Percentiles rank a stretch among this genome's conserved stretches.
Conservation (phyloP, 345 rosid species). For the Citrus medica region DNA sequence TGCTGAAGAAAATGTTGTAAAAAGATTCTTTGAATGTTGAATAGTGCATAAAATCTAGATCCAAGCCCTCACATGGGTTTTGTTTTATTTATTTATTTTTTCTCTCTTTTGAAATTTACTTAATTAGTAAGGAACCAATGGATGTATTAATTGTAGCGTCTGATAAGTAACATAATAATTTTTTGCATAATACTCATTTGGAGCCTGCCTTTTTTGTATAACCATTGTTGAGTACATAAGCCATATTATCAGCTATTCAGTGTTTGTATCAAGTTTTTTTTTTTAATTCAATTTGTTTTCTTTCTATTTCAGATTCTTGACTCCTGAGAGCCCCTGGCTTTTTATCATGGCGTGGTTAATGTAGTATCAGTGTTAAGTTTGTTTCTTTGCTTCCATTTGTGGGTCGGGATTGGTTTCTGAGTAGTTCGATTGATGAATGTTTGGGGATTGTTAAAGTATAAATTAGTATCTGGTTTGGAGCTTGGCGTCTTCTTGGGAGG, state of each 20-base stretch:
- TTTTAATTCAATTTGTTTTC: conserved; percentile 9
- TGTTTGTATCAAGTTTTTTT: background rate
- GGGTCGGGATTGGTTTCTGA: conserved; percentile 21
- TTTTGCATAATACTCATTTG: background rate
- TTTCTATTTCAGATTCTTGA: conserved; percentile 20
- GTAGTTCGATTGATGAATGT: conserved; percentile 46
- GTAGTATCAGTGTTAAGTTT: conserved; percentile 11
- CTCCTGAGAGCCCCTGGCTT: background rate
- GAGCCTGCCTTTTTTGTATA: background rate
- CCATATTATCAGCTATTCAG: background rate
- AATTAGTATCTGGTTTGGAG: conserved; percentile 34
- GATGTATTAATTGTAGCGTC: background rate
- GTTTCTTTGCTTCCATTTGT: background rate
- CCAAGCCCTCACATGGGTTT: background rate
- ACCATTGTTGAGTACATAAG: background rate
- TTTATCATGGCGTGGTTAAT: conserved; percentile 26
- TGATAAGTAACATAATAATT: background rate
- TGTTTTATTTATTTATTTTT: background rate
- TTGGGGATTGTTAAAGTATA: conserved; percentile 12
- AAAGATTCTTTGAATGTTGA: conserved; percentile 9
- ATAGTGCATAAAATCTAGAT: background rate
- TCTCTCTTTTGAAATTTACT: background rate
- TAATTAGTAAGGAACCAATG: background rate
- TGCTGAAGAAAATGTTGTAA: conserved; percentile 2
- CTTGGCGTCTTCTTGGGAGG: conserved; percentile 38